Evolutionary conservation across 2,329 filamentous ascomycete species (phyloP).

Genomic region (Cercospora sp.): DNA sequence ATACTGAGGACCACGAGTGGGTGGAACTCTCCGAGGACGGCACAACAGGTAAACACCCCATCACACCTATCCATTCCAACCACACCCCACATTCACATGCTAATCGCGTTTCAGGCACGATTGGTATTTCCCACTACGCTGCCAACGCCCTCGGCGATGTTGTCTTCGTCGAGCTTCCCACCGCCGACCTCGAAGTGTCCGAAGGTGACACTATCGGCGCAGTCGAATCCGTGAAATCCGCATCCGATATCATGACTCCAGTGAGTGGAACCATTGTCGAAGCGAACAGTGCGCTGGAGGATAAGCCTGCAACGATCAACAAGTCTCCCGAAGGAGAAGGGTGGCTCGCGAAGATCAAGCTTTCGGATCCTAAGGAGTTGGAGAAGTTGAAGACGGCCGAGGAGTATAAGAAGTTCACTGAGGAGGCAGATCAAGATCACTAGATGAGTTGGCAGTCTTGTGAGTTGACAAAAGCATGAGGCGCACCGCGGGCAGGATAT

Average conservation of each 20-base stretch:
- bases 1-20: slow-evolving; percentile 98
- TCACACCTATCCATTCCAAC: slow-evolving; percentile 3
- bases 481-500: not conserved
- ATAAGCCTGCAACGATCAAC: slow-evolving; percentile 86
- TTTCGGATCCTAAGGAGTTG: slow-evolving; percentile 69
- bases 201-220: slow-evolving; percentile 86
- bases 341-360: slow-evolving; percentile 88
- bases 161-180: slow-evolving; percentile 93
- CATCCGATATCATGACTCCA: slow-evolving; percentile 94
- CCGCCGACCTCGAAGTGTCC: slow-evolving; percentile 65
- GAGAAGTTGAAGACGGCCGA: slow-evolving; percentile 75
- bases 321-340: slow-evolving; percentile 84
- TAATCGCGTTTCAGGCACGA: slow-evolving; percentile 52
- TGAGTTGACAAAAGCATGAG: not conserved
- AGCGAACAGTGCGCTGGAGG: slow-evolving; percentile 73
- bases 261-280: slow-evolving; percentile 74
- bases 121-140: slow-evolving; percentile 89
- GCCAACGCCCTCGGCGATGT: slow-evolving; percentile 92
- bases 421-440: slow-evolving; percentile 42
- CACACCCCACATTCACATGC: slow-evolving; percentile 23
- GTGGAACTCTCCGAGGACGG: slow-evolving; percentile 82
- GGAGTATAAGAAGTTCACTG: slow-evolving; percentile 75
- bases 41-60: slow-evolving; percentile 63
- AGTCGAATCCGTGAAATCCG: slow-evolving; percentile 97
- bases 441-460: too few species aligned